phyloP scores from a whole-genome alignment of 768 basidiomycete species.

The Coprinopsis marcescibilis region DNA sequence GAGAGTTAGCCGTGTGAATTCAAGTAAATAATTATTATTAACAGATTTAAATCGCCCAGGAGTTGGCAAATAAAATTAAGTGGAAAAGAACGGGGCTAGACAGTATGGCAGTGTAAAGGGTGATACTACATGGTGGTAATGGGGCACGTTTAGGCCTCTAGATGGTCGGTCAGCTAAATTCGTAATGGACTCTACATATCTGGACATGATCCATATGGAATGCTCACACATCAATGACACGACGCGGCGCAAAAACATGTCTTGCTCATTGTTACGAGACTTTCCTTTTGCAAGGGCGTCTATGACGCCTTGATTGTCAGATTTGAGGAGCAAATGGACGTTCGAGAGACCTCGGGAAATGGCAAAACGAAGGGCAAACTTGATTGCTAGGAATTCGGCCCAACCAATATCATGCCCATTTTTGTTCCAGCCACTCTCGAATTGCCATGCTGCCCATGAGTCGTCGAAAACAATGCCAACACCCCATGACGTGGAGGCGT shows the following conservation, averaged over 20 bases:
- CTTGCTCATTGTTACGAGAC: slow-evolving; percentile 14
- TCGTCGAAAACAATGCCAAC: slow-evolving; percentile 26
- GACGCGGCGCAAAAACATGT: slow-evolving; percentile 12
- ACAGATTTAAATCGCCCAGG: neutral
- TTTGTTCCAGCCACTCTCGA: slow-evolving; percentile 11
- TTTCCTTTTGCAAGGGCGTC: slow-evolving; percentile 19
- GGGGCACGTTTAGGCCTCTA: slow-evolving; percentile 17
- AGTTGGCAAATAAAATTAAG: neutral
- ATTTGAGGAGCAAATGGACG: slow-evolving; percentile 23
- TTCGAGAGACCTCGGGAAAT: slow-evolving; percentile 10
- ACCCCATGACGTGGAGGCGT: slow-evolving; percentile 34
- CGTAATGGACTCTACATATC: neutral
- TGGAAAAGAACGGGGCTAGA: neutral
- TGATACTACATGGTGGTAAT: neutral
- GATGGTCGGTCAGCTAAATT: slow-evolving; percentile 10
- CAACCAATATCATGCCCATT: slow-evolving; percentile 19
- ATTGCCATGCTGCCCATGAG: slow-evolving; percentile 25
- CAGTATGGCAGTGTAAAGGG: neutral
- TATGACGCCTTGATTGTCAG: slow-evolving; percentile 31
- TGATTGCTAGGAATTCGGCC: slow-evolving; percentile 21
- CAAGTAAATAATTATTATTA: neutral
- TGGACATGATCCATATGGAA: slow-evolving; percentile 5
- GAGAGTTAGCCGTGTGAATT: too few species aligned
- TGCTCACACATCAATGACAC: slow-evolving; percentile 4
- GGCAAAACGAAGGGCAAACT: slow-evolving; percentile 16